Evolutionary conservation across 768 basidiomycete species (phyloP), one percentile per base, ranked within the genome.

Genomic region (Leccinum aurantiacum): DNA sequence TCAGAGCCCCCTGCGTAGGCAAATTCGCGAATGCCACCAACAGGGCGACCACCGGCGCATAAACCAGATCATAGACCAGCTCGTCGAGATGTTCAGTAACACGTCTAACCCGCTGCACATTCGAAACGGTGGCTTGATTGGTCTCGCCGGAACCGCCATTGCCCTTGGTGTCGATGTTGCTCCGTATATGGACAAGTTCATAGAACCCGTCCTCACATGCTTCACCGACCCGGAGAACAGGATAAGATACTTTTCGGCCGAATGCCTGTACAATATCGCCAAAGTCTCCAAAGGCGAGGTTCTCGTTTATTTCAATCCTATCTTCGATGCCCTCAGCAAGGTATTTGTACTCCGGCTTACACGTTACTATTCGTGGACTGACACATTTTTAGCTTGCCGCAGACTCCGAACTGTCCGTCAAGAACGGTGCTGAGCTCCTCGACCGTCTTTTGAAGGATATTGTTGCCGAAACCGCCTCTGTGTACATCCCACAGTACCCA

Each of bases 381-480:
- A 69, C 13, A 6, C 31, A 31, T 41, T 57, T 33, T 19, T 69
- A 98, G 96, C 91, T 99, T 60, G 91, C 93, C 9, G 93, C 96
- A 22, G 97, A 99, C 73, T 90, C 93, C 0, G 96, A 98, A 66
- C 68, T 92, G 38, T 96, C 97, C 2, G 96, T 99, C 61, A 96
- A 97, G 84, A 98, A 98, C 69, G 96, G 96, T 2, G 95, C 97
- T 1, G 97, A 99, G 73, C 83, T 99, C 29, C 83, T 98, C 59
- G 97, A 99, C 73, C 85, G 96, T 19, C 83, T 98, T n/a, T 83
- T 99, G 66, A 98, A 98, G 70, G 97, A 99, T 66, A 96, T 98
- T 52, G 96, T 98, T 5, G 90, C 95, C 13, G 97, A 98, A 75
- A 92, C 93, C 8, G 97, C 96, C 2, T 93, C 95, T 1, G 89